These are phyloP conservation scores for Eleusine coracana DNA, from an alignment of 176 grass and related monocot genomes.

Conservation along the genomic window DNA sequence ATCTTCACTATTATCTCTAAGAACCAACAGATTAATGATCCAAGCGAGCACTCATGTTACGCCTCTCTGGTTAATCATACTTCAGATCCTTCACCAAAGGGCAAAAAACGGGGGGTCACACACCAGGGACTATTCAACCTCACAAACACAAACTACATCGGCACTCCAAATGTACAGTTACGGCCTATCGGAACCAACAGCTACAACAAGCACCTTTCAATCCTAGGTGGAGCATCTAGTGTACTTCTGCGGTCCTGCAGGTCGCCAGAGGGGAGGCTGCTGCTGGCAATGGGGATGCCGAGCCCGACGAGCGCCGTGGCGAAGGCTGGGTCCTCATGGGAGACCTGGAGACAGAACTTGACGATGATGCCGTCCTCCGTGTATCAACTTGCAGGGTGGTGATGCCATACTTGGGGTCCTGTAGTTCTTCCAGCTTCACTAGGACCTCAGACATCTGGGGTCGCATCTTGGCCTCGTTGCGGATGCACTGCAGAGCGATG, in stretches of 20 bases:
- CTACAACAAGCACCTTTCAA: conserved; percentile 19
- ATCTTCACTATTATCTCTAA: background rate
- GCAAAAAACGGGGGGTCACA: background rate
- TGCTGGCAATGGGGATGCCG: conserved; percentile 29
- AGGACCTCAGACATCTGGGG: conserved; percentile 60
- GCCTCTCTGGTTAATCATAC: background rate
- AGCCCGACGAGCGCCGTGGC: conserved; percentile 24
- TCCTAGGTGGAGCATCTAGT: conserved; percentile 20
- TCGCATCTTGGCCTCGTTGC: conserved; percentile 56
- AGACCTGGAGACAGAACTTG: conserved; percentile 44
- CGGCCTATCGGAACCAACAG: conserved; percentile 5
- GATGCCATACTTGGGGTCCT: conserved; percentile 44
- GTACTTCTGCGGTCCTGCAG: conserved; percentile 41
- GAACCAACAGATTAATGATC: conserved; percentile 22
- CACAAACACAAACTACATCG: conserved; percentile 22
- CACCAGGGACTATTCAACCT: background rate
- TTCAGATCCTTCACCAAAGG: background rate
- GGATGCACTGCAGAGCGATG: conserved; percentile 59
- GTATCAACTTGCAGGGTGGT: conserved; percentile 18
- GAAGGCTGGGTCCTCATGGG: conserved; percentile 44
- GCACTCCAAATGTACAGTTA: conserved; percentile 37
- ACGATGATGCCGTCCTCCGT: background rate
- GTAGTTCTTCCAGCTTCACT: conserved; percentile 62
- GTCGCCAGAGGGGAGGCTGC: conserved; percentile 31
- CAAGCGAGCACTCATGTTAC: background rate